These are phyloP conservation scores for Nemania sp. DNA, from an alignment of 2,329 filamentous ascomycete species.

Conservation along the genomic window DNA sequence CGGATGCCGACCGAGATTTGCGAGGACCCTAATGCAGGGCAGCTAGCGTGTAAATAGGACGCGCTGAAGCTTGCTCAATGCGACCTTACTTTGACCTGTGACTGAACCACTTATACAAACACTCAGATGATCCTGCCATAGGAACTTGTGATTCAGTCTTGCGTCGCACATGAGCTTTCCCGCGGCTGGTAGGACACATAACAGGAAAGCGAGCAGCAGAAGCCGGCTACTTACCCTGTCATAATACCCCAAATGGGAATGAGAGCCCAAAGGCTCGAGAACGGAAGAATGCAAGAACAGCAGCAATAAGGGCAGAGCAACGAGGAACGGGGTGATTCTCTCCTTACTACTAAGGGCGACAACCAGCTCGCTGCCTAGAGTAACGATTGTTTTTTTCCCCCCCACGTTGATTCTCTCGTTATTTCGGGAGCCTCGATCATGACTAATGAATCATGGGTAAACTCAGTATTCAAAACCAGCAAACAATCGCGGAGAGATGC, in stretches of 20 bases:
- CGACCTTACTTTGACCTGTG: conserved; percentile 3
- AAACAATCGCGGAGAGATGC: too few relatives aligned
- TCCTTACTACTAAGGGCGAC: too few relatives aligned
- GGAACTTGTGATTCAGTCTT: conserved; percentile 7
- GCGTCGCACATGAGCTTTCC: conserved; percentile 13
- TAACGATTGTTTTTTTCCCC: too few relatives aligned
- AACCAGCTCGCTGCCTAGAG: too few relatives aligned
- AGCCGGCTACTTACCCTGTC: neutral
- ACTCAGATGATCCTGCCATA: conserved; percentile 19
- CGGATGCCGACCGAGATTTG: neutral
- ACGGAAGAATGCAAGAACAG: neutral
- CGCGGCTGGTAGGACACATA: neutral
- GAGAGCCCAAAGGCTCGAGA: neutral
- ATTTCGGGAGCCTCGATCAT: too few relatives aligned
- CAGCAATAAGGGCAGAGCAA: too few relatives aligned
- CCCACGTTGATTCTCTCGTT: too few relatives aligned
- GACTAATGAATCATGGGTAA: too few relatives aligned
- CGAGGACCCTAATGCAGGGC: neutral
- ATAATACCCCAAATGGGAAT: conserved; percentile 7
- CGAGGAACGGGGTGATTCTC: too few relatives aligned
- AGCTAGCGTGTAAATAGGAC: conserved; percentile 26
- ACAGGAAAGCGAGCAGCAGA: conserved; percentile 7
- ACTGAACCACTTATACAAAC: conserved; percentile 10
- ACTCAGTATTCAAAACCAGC: too few relatives aligned
- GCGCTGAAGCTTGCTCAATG: conserved; percentile 11